Base-by-base conservation (phyloP, 768 basidiomycete species). In the Tephrocybe sp. region DNA sequence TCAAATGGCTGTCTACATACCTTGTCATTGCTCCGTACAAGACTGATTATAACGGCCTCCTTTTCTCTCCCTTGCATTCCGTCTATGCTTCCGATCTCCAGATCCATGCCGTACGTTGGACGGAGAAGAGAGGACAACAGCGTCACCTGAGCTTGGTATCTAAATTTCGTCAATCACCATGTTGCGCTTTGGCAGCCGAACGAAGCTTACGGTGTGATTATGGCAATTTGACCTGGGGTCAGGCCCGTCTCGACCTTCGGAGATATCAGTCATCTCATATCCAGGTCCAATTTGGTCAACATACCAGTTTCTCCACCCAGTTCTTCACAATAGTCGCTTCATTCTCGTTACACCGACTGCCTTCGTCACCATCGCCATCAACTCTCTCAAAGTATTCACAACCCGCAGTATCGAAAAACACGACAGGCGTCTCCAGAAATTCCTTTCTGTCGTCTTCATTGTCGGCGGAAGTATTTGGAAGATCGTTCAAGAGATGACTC, bases 1-100 rank as follows among this genome's bases (percentile, higher is more conserved):
- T n/a, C 34, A 49, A 27, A 30, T 31, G 19, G 10, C 29, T 39
- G 6, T n/a, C 4, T 18, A 61, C 71, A 3, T 51, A 85, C 89
- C 68, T 79, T 83, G 45, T 88, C 84, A 59, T 98, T 99, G 57
- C 92, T 94, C 21, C 97, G 77, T 1, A 98, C 97, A 3, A 99
- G 79, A 56, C 83, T 91, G 45, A 99, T 89, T 19, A 98, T 81
- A 31, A 98, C 82, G 0, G 93, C 93, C 46, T 98, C 92, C 57
- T 92, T 92, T 65, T 99, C 95, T 42, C 97, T 81, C 0, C 95
- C 95, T 71, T 99, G 97, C 85, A 97, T 90, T 0, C 94, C 93
- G 61, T 98, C 97, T 1, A 98, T 94, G 0, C 88, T 91, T 1
- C 94, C 97, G 37, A 97, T 91, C 57, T 97, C 94, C 1, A 98